phyloP scores from a whole-genome alignment of 129 eudicot genomes.

The Cynara cardunculus region DNA sequence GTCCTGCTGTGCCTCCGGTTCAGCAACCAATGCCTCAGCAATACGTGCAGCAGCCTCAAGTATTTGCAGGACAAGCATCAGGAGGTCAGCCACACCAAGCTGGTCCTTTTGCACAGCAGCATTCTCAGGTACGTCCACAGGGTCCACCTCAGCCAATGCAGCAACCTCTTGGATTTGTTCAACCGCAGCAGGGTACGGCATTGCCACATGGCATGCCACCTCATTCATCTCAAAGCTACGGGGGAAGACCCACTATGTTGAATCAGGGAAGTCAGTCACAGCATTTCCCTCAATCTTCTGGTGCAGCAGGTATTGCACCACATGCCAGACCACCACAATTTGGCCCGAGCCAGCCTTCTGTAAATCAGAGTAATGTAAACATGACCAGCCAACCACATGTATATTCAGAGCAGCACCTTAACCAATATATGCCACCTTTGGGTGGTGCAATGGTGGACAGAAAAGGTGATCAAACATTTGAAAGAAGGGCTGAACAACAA shows the following conservation, averaged over 20 bases:
- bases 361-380: slow-evolving; percentile 31
- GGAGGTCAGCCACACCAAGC: slow-evolving; percentile 36
- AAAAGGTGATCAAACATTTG: slow-evolving; percentile 23
- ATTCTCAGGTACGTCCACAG: slow-evolving; percentile 53
- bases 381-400: slow-evolving; percentile 33
- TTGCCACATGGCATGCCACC: slow-evolving; percentile 50
- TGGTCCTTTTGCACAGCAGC: slow-evolving; percentile 49
- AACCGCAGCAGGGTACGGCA: slow-evolving; percentile 36
- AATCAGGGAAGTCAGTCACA: slow-evolving; percentile 39
- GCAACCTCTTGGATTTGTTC: slow-evolving; percentile 35
- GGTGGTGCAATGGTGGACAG: slow-evolving; percentile 22
- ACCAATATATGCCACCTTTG: slow-evolving; percentile 28
- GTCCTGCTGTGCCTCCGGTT: slow-evolving; percentile 54
- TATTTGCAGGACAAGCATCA: slow-evolving; percentile 42
- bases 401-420: slow-evolving; percentile 33
- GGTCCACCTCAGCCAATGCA: slow-evolving; percentile 57
- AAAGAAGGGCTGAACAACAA: slow-evolving; percentile 30
- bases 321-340: slow-evolving; percentile 45
- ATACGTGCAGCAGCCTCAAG: slow-evolving; percentile 57
- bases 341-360: slow-evolving; percentile 35
- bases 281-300: slow-evolving; percentile 37
- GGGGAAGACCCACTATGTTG: slow-evolving; percentile 40
- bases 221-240: slow-evolving; percentile 44
- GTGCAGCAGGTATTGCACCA: slow-evolving; percentile 38
- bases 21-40: slow-evolving; percentile 58